Evolutionary conservation across 2,329 filamentous ascomycete species (phyloP).

Genomic region (Mycosphaerella sp.): DNA sequence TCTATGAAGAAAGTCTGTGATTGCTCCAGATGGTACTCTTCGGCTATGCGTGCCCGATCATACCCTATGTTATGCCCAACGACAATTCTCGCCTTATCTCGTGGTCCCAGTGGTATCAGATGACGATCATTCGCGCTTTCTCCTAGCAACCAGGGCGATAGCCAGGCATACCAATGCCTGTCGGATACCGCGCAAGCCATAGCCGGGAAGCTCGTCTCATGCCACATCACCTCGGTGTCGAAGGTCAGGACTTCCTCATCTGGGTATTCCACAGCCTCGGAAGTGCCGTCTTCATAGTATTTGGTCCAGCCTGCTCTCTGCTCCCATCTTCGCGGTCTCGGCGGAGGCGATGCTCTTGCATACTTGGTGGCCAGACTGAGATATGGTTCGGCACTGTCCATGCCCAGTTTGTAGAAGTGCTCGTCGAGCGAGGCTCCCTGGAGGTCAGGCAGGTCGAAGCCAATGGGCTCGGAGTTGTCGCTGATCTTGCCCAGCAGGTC

Average conservation of each 20-base stretch:
- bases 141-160: conserved; percentile 88
- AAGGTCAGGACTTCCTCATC: conserved; percentile 81
- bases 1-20: conserved; percentile 83
- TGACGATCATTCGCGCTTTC: conserved; percentile 73
- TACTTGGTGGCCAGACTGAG: conserved; percentile 69
- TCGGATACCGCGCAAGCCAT: conserved; percentile 94
- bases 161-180: conserved; percentile 92
- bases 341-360: conserved; percentile 53
- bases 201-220: conserved; percentile 82
- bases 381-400: conserved; percentile 82
- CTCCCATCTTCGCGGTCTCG: conserved; percentile 66
- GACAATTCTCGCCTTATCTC: conserved; percentile 64
- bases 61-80: conserved; percentile 96
- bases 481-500: conserved; percentile 86
- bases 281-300: conserved; percentile 68
- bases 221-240: conserved; percentile 96
- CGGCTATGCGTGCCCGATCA: conserved; percentile 77
- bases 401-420: conserved; percentile 83
- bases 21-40: conserved; percentile 83
- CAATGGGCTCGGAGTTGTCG: conserved; percentile 65
- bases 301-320: conserved; percentile 87
- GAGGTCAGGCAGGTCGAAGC: conserved; percentile 75
- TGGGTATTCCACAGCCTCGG: conserved; percentile 68
- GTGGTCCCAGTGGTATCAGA: conserved; percentile 79
- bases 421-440: conserved; percentile 81